Evolutionary conservation across 1,139 yeast species (phyloP), one percentile per base, ranked within the genome.

Genomic region (Candida sojae): DNA sequence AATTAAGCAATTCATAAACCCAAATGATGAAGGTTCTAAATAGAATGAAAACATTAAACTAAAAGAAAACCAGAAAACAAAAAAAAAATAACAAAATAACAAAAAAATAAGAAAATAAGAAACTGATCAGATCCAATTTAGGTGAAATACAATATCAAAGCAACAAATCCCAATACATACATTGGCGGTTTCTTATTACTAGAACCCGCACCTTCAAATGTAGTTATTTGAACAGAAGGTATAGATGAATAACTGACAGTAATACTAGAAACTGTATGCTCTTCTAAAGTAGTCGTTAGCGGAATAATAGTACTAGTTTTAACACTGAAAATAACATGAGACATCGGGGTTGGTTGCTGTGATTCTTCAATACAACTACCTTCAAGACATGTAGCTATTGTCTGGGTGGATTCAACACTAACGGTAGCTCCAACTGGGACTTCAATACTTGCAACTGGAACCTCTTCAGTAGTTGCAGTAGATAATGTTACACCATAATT

Each of bases 181-280:
- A 36, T 36, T 35, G 44, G 37, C 30, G 46, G 42, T 23, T 48
- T 29, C 25, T 44, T 39, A 30, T 45, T 35, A 40, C 38, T 33
- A 21, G 53, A 39, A 21, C 41, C 52, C 34, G 44, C 45, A 39
- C 48, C 48, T 33, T 43, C 48, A 35, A 47, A 42, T 21, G 36
- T 28, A 39, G 45, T 34, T 26, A 42, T 30, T 28, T 47, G 45
- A 25, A 42, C 35, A 12, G 46, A n/a, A 36, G 45, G 38, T 28
- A 47, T 40, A 28, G 50, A 13, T 25, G 42, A 36, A 29, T 42
- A 29, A 38, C 46, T 17, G 23, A 35, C 44, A 21, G 44, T 29
- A 25, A 36, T 29, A 36, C 39, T 41, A 42, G 46, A 33, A 33
- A 47, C 40, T 23, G 39, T 36, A 21, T 36, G 39, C 9, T 26